Base-by-base conservation (phyloP, 2,329 filamentous ascomycete species). In the Fusarium bactridioides region DNA sequence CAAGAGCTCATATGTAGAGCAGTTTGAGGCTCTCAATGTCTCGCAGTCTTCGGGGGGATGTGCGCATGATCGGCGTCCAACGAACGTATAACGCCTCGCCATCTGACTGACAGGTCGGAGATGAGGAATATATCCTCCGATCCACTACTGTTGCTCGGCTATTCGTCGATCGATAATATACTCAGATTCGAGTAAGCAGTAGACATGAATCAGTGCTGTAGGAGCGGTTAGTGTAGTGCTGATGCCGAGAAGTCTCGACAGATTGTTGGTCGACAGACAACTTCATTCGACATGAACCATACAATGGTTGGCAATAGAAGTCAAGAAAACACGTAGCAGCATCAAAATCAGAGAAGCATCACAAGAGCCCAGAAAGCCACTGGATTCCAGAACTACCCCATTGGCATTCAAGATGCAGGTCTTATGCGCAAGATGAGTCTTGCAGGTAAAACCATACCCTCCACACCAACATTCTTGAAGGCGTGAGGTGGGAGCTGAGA, bases 391-490 rank as follows among this genome's bases (percentile, higher is more conserved):
- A 27, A 55, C 31, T 38, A 58, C 61, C 47, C 56, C 57, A 43
- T 70, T 55, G 70, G 70, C 15, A 63, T 70, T 70, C 48, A 35
- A 35, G 25, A 70, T 73, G 70, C 62, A 73, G 70, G 53, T 70
- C 54, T 56, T 50, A 21, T 38, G 47, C 54, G 44, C 23, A 44
- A 50, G 47, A 59, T 41, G 37, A 64, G 66, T 64, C 51, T 64
- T 48, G 65, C 40, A 69, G 51, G 45, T 35, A 58, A 69, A 53
- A 25, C 29, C 27, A 66, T 70, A 35, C 31, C 45, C 25, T 41
- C 58, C 50, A 53, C 38, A n/a, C 38, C 45, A 48, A 40, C 41
- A 65, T 59, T 69, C 44, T 68, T 68, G 43, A 63, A 18, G 29
- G 9, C 29, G 21, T 61, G 21, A 18, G 15, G 8, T 9, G 19